Conservation (phyloP, 768 basidiomycete species). For the Boletus coccyginus region DNA sequence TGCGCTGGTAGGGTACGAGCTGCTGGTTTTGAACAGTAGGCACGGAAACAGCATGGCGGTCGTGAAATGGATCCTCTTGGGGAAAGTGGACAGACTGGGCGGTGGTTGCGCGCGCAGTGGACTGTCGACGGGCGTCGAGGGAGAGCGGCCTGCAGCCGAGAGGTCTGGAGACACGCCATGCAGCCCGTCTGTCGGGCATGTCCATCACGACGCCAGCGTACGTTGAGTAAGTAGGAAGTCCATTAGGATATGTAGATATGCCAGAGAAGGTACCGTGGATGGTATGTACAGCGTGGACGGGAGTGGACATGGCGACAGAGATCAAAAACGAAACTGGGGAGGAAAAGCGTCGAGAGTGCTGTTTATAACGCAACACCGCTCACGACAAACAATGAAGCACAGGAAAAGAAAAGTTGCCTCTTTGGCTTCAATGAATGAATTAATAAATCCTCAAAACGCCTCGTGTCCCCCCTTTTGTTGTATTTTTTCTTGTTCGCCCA, state of each 20-base stretch:
- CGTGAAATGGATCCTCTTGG: constrained; percentile 26
- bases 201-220: constrained; percentile 28
- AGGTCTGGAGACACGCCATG: constrained; percentile 26
- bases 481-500: constrained; percentile 9
- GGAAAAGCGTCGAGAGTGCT: neutral
- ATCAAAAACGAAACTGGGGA: constrained; percentile 10
- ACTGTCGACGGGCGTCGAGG: constrained; percentile 10
- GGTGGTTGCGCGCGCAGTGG: constrained; percentile 9
- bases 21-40: constrained; percentile 6
- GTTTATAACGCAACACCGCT: constrained; percentile 21
- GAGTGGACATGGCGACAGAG: constrained; percentile 25
- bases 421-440: constrained; percentile 20
- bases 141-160: constrained; percentile 30
- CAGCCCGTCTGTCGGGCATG: constrained; percentile 21
- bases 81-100: constrained; percentile 22
- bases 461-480: constrained; percentile 12
- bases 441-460: neutral
- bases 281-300: constrained; percentile 29
- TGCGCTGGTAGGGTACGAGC: constrained; percentile 24
- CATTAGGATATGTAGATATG: constrained; percentile 20
- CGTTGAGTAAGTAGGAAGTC: constrained; percentile 4
- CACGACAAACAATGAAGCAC: constrained; percentile 19
- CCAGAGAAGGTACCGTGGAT: constrained; percentile 33
- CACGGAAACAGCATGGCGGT: constrained; percentile 17
- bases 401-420: neutral